Percentiles rank a stretch among this genome's conserved stretches.
Evolutionary conservation across 148 eudicot species (phyloP).

Genomic region (Oxyria digyna): DNA sequence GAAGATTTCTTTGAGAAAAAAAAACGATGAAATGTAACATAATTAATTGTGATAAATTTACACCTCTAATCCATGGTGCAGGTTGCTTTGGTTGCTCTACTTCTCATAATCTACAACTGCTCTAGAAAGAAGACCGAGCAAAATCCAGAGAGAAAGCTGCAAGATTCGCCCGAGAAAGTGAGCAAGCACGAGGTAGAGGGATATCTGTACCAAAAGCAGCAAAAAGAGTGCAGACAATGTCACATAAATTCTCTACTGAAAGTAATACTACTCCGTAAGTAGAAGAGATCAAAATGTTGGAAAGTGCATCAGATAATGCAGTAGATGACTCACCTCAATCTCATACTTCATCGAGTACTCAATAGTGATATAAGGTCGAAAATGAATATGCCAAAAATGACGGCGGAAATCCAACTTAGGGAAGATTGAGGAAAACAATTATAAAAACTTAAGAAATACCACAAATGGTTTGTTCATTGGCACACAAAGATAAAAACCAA

Average conservation of each 20-base stretch:
- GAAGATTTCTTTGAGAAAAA: too few relatives aligned
- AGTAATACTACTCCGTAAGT: too few relatives aligned
- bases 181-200: conserved; percentile 55
- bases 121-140: conserved; percentile 74
- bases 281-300: conserved; percentile 21
- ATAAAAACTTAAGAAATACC: too few relatives aligned
- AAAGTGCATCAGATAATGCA: too few relatives aligned
- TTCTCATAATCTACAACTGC: conserved; percentile 76
- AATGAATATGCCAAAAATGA: conserved; percentile 21
- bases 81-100: conserved; percentile 67
- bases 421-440: too few relatives aligned
- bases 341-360: conserved; percentile 16
- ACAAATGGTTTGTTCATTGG: too few relatives aligned
- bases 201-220: conserved; percentile 59
- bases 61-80: conserved; percentile 13
- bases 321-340: neutral
- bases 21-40: neutral
- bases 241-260: conserved; percentile 49
- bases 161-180: conserved; percentile 43
- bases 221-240: conserved; percentile 44
- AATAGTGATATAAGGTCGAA: neutral
- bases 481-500: too few relatives aligned
- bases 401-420: too few relatives aligned
- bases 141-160: conserved; percentile 77
- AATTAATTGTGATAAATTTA: neutral